Evolutionary conservation across 2,329 filamentous ascomycete species (phyloP).

Genomic region (Cryphonectria parasitica): DNA sequence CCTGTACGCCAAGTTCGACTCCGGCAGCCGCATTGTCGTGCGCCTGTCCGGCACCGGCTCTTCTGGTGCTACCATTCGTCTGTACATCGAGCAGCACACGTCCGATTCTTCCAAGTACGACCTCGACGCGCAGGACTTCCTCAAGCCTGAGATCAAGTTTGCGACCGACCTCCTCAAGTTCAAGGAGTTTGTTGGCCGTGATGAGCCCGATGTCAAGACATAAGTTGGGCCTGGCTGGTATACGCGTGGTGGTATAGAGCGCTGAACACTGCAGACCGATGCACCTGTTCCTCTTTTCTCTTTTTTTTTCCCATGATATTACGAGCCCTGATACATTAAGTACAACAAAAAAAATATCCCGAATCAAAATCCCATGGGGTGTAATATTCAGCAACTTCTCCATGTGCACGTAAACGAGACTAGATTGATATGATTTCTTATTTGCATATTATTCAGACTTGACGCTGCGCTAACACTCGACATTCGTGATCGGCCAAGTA

Average conservation of each 20-base stretch:
- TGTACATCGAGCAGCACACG: conserved; percentile 97
- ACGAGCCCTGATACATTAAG: neutral
- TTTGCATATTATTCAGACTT: neutral
- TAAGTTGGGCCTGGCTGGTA: conserved; percentile 46
- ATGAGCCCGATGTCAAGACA: conserved; percentile 95
- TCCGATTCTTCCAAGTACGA: conserved; percentile 76
- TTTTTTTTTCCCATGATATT: neutral
- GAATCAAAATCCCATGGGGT: neutral
- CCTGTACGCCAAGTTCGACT: conserved; percentile 90
- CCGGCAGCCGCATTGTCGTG: conserved; percentile 92
- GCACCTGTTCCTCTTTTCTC: neutral
- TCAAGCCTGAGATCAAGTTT: conserved; percentile 86
- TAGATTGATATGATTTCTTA: neutral
- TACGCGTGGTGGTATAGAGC: conserved; percentile 7
- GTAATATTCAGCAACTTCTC: neutral
- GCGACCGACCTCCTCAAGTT: conserved; percentile 87
- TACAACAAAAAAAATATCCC: neutral
- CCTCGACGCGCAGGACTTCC: conserved; percentile 88
- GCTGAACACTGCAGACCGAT: conserved; percentile 4
- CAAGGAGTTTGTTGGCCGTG: conserved; percentile 89
- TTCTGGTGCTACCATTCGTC: conserved; percentile 91
- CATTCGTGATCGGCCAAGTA: neutral
- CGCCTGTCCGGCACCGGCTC: conserved; percentile 94
- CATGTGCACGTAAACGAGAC: neutral
- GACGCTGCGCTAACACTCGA: neutral